Evolutionary conservation across 305 asterid species (phyloP), one percentile per base, ranked within the genome.

Genomic region (Nicotiana rustica): DNA sequence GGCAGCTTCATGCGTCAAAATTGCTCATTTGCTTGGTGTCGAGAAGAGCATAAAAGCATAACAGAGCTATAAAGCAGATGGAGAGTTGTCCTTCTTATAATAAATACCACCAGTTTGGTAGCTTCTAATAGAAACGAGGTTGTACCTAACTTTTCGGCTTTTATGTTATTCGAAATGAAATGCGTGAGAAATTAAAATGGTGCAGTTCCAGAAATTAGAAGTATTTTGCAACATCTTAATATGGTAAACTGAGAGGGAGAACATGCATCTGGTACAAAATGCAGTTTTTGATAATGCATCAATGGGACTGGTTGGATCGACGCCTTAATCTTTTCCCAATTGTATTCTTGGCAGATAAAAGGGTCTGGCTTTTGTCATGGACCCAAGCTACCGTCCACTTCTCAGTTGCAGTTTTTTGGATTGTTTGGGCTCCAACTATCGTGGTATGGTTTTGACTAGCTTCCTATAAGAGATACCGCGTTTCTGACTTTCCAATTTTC

Each of bases 361-460:
- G 97, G 89, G 87, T 93, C 79, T 93, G 97, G 98, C 89, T 96
- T 75, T 85, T 96, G 82, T 90, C 93, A 66, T 92, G 94, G 96
- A 87, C 91, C 38, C 98, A 96, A 85, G 87, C 97, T n/a, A 87
- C 95, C 65, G 73, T 91, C 52, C 93, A 94, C 86, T 91, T 96
- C 88, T 91, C 98, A 31, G 78, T 88, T 82, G 86, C 91, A 49
- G 93, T 90, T 57, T 96, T 93, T 87, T 96, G 98, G 98, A 88
- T 94, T 90, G 95, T 95, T 76, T 96, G 99, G 99, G 97, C 99
- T 62, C 97, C 98, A 81, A 86, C 88, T 68, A 85, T 90, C 64
- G 94, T 91, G 90, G 98, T 96, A 89, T 75, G 92, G 55, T 82
- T 81, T 66, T 77, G 55, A 78, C 65, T 52, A 75, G 80, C 29